These are phyloP conservation scores for Pseudoneurospora amorphoporcata DNA, from an alignment of 495 filamentous ascomycete species.

Conservation along the genomic window DNA sequence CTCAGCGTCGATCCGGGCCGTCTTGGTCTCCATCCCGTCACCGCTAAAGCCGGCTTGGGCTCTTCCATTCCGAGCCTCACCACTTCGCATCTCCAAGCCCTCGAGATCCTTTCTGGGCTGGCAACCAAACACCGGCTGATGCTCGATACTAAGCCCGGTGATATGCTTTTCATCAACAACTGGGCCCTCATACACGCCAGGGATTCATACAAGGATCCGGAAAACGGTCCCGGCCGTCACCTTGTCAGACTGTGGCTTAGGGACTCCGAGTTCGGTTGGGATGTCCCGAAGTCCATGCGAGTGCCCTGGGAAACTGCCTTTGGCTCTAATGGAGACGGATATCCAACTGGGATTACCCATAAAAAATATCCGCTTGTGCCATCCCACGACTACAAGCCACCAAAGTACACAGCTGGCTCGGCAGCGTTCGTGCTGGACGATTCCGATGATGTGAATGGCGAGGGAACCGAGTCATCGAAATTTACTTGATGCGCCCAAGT, in stretches of 20 bases:
- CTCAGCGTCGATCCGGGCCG: conserved; percentile 33
- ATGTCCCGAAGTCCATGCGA: conserved; percentile 29
- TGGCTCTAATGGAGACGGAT: conserved; percentile 13
- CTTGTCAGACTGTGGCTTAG: conserved; percentile 43
- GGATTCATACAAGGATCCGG: conserved; percentile 34
- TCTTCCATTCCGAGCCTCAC: conserved; percentile 24
- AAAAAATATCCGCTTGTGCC: conserved; percentile 28
- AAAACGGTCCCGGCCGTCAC: conserved; percentile 26
- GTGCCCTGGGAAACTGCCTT: conserved; percentile 36
- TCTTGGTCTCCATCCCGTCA: conserved; percentile 31
- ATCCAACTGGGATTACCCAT: conserved; percentile 10
- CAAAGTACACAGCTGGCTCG: conserved; percentile 35
- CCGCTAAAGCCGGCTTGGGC: not conserved
- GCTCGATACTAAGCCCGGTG: conserved; percentile 44
- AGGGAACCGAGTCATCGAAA: not conserved
- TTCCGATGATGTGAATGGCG: conserved; percentile 17
- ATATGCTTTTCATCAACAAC: conserved; percentile 57
- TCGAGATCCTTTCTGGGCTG: conserved; percentile 20
- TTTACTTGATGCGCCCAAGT: not conserved
- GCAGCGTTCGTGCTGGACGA: conserved; percentile 35
- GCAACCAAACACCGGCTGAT: conserved; percentile 24
- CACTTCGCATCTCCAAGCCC: conserved; percentile 23
- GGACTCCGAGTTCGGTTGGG: conserved; percentile 31
- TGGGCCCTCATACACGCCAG: conserved; percentile 48
- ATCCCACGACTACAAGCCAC: conserved; percentile 28